Evolutionary conservation across 306 rosid species (phyloP), one percentile per base, ranked within the genome.

Genomic region (Arachis stenosperma): DNA sequence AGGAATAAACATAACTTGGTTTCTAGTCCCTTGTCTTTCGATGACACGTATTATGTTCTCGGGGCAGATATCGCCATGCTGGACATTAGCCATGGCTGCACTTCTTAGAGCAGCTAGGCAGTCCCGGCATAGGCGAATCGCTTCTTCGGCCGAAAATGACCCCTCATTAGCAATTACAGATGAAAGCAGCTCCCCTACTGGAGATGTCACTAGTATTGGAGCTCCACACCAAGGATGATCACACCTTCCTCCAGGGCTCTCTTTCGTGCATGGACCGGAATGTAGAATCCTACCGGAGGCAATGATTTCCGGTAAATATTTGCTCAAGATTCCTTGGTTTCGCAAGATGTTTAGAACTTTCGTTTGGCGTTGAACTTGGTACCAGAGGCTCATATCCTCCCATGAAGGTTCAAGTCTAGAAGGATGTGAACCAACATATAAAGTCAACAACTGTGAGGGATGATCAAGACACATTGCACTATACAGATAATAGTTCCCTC

Each of bases 311-410:
- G 98, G 98, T 72, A 93, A 84, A 69, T 84, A 74, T 65, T 81
- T 87, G 85, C 90, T 87, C 66, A 87, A 65, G 56, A 91, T 82
- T 60, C 90, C 98, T 73, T 87, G 90, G 70, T 78, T 89, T 81
- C 88, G 86, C 36, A 93, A 79, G 67, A 88, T 82, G 83, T 87
- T 93, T 30, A 90, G 84, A 29, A 93, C 98, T 79, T 90, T 93
- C 22, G 97, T 90, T 86, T 93, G 98, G 33, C 98, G 91, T 81
- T 93, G 98, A 8, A 93, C 98, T 83, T 87, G 91, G 78, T 90
- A 93, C 98, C 98, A 93, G 67, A 88, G 96, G 79, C 97, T 93
- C 98, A 93, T 93, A 73, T 93, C 98, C 88, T 93, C 98, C 92
- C 90, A 93, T 47, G 96, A 90, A 51, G 90, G 98, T 83, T 93